Conservation (phyloP, 768 basidiomycete genomes). For the Leccinum broughii region DNA sequence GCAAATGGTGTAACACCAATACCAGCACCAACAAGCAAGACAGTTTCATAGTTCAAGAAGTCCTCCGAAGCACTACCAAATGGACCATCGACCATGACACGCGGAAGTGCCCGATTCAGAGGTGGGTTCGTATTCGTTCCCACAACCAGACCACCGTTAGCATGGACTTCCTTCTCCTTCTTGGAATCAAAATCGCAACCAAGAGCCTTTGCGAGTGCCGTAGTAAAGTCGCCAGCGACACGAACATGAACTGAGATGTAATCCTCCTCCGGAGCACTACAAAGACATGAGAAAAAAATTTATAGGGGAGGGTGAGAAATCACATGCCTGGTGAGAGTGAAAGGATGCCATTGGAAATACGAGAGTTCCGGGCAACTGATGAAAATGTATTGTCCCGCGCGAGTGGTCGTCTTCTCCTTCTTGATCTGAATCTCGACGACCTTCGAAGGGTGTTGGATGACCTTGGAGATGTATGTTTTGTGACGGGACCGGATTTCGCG, state of each 20-base stretch:
- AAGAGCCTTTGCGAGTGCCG: slow-evolving; percentile 73
- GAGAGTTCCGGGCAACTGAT: slow-evolving; percentile 87
- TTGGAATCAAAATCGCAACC: slow-evolving; percentile 78
- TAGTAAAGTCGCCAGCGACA: slow-evolving; percentile 88
- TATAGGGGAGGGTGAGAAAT: not conserved
- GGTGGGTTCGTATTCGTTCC: slow-evolving; percentile 57
- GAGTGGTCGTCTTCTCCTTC: slow-evolving; percentile 83
- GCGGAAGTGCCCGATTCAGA: slow-evolving; percentile 74
- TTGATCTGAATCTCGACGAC: slow-evolving; percentile 97
- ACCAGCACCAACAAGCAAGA: slow-evolving; percentile 89
- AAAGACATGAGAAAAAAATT: not conserved
- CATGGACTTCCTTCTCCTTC: slow-evolving; percentile 46
- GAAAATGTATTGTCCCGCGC: slow-evolving; percentile 94
- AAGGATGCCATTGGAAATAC: slow-evolving; percentile 97
- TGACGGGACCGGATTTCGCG: slow-evolving; percentile 92
- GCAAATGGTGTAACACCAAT: slow-evolving; percentile 98
- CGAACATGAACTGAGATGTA: slow-evolving; percentile 94
- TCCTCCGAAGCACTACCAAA: slow-evolving; percentile 93
- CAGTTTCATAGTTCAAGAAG: slow-evolving; percentile 85
- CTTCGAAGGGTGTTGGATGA: slow-evolving; percentile 92
- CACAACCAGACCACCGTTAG: slow-evolving; percentile 58
- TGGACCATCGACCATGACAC: slow-evolving; percentile 95
- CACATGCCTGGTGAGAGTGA: slow-evolving; percentile 80
- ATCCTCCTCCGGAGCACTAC: slow-evolving; percentile 90
- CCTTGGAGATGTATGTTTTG: slow-evolving; percentile 89